These are phyloP conservation scores for Colletotrichum aenigma DNA, from an alignment of 2,329 filamentous ascomycete species.

Conservation along the genomic window DNA sequence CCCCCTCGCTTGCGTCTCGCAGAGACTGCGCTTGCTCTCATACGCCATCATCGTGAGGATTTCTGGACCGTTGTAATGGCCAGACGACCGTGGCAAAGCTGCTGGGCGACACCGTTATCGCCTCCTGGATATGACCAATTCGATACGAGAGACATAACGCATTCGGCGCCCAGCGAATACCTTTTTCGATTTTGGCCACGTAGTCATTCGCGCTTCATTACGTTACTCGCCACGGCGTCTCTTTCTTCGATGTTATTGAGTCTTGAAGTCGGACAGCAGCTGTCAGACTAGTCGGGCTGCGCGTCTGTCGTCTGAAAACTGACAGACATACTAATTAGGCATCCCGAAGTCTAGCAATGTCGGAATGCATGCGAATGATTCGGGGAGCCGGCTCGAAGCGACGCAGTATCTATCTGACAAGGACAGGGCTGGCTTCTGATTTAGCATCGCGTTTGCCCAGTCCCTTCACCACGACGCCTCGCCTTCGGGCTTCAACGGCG, in stretches of 20 bases:
- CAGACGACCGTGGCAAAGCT: not conserved
- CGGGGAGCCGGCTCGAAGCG: not conserved
- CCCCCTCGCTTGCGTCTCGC: not conserved
- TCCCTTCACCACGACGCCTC: not conserved
- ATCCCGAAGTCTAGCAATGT: not conserved
- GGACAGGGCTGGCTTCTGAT: not conserved
- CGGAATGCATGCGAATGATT: not conserved
- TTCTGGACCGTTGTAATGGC: not conserved
- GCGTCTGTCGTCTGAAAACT: not conserved
- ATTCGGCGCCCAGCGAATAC: not conserved
- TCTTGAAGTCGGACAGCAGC: not conserved
- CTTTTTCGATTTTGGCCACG: not conserved
- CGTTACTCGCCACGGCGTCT: not conserved
- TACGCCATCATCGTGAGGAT: not conserved
- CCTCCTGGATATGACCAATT: not conserved
- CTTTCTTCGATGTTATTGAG: not conserved
- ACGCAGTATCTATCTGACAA: not conserved
- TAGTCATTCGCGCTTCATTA: not conserved
- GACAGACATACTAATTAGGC: not conserved
- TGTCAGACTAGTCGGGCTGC: not conserved
- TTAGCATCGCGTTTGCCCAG: not conserved
- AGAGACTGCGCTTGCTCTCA: not conserved
- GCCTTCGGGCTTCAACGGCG: conserved; percentile 2
- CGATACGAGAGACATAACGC: not conserved
- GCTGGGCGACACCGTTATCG: not conserved